Evolutionary conservation across 345 rosid species (phyloP).

Genomic region (Corchorus capsularis): DNA sequence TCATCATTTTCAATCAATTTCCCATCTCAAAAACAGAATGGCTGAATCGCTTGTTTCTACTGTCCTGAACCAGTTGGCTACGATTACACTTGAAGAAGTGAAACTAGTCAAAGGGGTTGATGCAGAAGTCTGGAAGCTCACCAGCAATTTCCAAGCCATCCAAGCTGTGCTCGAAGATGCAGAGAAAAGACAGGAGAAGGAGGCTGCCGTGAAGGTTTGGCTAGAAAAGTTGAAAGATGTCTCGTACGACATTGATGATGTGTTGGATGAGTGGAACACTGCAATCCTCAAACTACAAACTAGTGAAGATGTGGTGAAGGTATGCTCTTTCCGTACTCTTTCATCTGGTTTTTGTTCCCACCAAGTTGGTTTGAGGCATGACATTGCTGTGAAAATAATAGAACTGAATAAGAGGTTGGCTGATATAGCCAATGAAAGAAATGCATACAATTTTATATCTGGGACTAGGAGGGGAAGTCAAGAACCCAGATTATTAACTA

Average conservation of each 20-base stretch:
- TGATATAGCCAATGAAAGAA: not conserved
- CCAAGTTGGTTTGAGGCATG: not conserved
- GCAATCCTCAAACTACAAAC: not conserved
- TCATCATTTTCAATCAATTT: too few relatives aligned
- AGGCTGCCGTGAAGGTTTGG: not conserved
- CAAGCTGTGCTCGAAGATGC: constrained; percentile 15
- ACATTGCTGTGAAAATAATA: not conserved
- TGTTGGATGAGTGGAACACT: constrained; percentile 20
- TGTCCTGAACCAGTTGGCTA: not conserved
- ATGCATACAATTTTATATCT: not conserved
- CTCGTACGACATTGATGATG: constrained; percentile 8
- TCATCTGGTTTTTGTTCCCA: not conserved
- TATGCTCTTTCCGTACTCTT: not conserved
- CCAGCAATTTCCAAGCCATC: not conserved
- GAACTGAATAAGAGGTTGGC: not conserved
- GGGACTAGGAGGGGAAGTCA: not conserved
- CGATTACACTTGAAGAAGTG: not conserved
- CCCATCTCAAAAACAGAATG: not conserved
- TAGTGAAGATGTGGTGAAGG: not conserved
- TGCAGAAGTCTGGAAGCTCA: not conserved
- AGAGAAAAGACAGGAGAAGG: not conserved
- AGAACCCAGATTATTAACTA: not conserved
- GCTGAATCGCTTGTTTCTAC: not conserved
- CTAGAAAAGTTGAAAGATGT: not conserved
- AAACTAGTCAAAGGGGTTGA: not conserved